phyloP scores from a whole-genome alignment of 2,329 filamentous ascomycete species.

The Gnomoniopsis sp. region DNA sequence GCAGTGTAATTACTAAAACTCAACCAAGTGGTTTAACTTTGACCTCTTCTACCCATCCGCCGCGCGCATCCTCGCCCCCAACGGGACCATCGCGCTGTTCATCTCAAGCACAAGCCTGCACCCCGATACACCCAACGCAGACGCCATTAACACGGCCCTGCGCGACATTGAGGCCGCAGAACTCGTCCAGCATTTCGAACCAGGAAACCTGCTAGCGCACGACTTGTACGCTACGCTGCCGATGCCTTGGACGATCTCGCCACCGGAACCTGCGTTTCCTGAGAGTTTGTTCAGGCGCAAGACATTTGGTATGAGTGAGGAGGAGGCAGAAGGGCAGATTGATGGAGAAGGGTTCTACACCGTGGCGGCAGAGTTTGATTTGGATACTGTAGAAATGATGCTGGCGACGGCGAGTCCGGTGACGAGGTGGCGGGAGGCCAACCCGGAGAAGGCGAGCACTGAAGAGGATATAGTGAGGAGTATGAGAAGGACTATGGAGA shows the following conservation, averaged over 20 bases:
- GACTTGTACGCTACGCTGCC: slow-evolving; percentile 38
- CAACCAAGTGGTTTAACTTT: slow-evolving; percentile 46
- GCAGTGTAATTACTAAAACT: not conserved
- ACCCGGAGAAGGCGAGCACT: slow-evolving; percentile 37
- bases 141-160: slow-evolving; percentile 38
- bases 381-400: slow-evolving; percentile 34
- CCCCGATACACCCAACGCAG: slow-evolving; percentile 31
- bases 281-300: slow-evolving; percentile 34
- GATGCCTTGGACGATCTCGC: slow-evolving; percentile 46
- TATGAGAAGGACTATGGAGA: slow-evolving; percentile 26
- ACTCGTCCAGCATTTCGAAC: slow-evolving; percentile 35
- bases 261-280: slow-evolving; percentile 35
- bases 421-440: slow-evolving; percentile 41
- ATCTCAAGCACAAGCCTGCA: slow-evolving; percentile 29
- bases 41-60: slow-evolving; percentile 14
- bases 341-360: slow-evolving; percentile 27
- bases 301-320: slow-evolving; percentile 34
- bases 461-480: slow-evolving; percentile 35
- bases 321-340: not conserved
- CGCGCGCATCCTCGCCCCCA: slow-evolving; percentile 13
- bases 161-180: slow-evolving; percentile 33
- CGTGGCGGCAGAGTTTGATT: slow-evolving; percentile 19
- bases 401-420: slow-evolving; percentile 37
- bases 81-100: slow-evolving; percentile 49
- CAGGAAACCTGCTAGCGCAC: slow-evolving; percentile 39